A percentile compares a stretch with the other conserved stretches of the same genome.
These are phyloP conservation scores for Botryotinia calthae DNA, from an alignment of 2,329 filamentous ascomycete species.

Conservation along the genomic window DNA sequence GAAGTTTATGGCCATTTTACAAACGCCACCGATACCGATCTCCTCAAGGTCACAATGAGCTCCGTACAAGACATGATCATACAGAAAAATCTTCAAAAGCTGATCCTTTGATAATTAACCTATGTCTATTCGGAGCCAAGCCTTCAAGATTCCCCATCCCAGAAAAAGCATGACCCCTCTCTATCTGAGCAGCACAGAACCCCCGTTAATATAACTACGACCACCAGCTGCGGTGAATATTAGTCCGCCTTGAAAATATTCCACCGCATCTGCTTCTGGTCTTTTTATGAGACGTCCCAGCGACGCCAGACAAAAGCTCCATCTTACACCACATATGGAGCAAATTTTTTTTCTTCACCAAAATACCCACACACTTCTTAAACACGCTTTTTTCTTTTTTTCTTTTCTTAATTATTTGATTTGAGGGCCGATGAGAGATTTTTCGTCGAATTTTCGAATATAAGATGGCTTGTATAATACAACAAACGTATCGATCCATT, in stretches of 20 bases:
- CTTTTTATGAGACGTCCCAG: neutral
- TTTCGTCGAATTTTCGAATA: neutral
- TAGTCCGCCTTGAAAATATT: neutral
- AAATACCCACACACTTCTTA: slow-evolving; percentile 15
- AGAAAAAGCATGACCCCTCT: slow-evolving; percentile 3
- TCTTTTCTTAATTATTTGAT: slow-evolving; percentile 2
- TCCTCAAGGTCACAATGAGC: slow-evolving; percentile 82
- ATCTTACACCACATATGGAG: slow-evolving; percentile 7
- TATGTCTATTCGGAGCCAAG: slow-evolving; percentile 21
- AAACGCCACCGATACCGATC: slow-evolving; percentile 64
- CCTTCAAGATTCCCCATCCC: neutral
- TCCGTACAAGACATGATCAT: slow-evolving; percentile 88
- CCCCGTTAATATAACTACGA: neutral
- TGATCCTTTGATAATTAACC: slow-evolving; percentile 59
- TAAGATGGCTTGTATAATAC: slow-evolving; percentile 16
- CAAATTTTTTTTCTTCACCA: slow-evolving; percentile 4
- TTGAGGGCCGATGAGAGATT: neutral
- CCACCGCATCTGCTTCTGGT: neutral
- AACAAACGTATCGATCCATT: slow-evolving; percentile 3
- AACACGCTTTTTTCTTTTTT: neutral
- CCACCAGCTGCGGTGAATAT: slow-evolving; percentile 8
- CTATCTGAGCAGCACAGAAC: slow-evolving; percentile 18
- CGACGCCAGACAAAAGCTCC: slow-evolving; percentile 5
- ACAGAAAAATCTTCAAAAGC: slow-evolving; percentile 75
- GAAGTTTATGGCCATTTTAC: slow-evolving; percentile 60